Evolutionary conservation across 192 early-diverging fungal species (phyloP).

Genomic region (Mortierella antarctica): DNA sequence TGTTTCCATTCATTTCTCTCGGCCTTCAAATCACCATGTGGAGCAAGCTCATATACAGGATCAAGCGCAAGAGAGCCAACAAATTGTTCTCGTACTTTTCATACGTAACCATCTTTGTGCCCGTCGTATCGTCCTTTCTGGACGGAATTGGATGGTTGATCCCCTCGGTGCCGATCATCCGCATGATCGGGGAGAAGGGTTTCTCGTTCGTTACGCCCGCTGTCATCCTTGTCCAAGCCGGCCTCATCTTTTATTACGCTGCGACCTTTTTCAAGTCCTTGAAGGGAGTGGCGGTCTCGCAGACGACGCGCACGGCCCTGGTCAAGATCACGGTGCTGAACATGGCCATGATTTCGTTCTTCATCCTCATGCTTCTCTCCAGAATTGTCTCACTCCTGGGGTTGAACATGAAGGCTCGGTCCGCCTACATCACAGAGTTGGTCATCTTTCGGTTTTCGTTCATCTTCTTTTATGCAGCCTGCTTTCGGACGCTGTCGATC

Average conservation of each 20-base stretch:
- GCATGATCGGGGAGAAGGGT: constrained; percentile 45
- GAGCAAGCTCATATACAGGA: constrained; percentile 43
- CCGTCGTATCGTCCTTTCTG: constrained; percentile 36
- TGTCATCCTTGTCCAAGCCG: constrained; percentile 44
- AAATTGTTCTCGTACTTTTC: constrained; percentile 36
- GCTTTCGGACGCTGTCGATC: constrained; percentile 48
- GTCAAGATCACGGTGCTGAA: constrained; percentile 49
- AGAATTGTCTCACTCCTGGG: constrained; percentile 42
- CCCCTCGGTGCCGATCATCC: constrained; percentile 33
- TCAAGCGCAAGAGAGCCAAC: constrained; percentile 41
- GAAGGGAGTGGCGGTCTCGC: constrained; percentile 30
- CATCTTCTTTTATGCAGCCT: constrained; percentile 45
- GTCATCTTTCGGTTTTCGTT: constrained; percentile 49
- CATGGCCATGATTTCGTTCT: constrained; percentile 54
- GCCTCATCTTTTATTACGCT: constrained; percentile 43
- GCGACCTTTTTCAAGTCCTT: constrained; percentile 46
- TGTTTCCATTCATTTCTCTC: constrained; percentile 49
- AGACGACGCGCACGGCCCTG: constrained; percentile 37
- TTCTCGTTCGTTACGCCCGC: constrained; percentile 39
- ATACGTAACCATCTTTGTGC: constrained; percentile 42
- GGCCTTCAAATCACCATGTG: constrained; percentile 50
- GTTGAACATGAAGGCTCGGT: constrained; percentile 29
- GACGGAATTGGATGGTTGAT: constrained; percentile 49
- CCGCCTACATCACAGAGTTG: constrained; percentile 40
- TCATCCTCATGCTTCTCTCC: constrained; percentile 47